Evolutionary conservation across 2,329 filamentous ascomycete genomes (phyloP).

Genomic region (Pseudovirgaria hyperparasitica): DNA sequence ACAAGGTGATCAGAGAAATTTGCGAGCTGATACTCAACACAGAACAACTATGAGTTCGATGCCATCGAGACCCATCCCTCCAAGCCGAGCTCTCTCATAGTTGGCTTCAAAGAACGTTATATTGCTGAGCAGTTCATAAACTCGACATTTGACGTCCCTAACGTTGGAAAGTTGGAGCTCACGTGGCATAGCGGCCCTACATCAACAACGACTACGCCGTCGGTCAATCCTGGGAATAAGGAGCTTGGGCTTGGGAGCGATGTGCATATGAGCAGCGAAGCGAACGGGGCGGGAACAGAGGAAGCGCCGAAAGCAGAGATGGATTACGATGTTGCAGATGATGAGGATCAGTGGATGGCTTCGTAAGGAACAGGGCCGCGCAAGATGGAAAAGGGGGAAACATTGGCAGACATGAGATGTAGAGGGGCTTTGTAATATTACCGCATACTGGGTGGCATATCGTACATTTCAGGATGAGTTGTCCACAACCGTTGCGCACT

Average conservation of each 20-base stretch:
- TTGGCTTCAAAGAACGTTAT: slow-evolving; percentile 33
- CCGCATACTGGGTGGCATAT: no score
- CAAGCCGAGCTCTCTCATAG: slow-evolving; percentile 22
- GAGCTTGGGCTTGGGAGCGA: slow-evolving; percentile 8
- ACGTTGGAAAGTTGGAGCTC: slow-evolving; percentile 51
- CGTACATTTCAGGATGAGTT: no score
- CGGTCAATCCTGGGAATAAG: not conserved
- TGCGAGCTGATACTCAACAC: slow-evolving; percentile 5
- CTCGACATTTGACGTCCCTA: slow-evolving; percentile 45
- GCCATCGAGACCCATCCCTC: slow-evolving; percentile 26
- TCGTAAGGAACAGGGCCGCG: no score
- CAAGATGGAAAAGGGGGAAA: no score
- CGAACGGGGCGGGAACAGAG: slow-evolving; percentile 2
- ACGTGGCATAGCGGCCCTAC: slow-evolving; percentile 50
- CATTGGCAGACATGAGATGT: no score
- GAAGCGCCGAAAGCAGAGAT: slow-evolving; percentile 7
- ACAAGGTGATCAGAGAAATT: not conserved
- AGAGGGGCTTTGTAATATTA: no score
- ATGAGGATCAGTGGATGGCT: slow-evolving; percentile 19
- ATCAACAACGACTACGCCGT: slow-evolving; percentile 1
- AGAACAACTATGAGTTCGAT: slow-evolving; percentile 25
- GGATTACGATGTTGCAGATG: slow-evolving; percentile 25
- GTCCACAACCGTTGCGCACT: no score
- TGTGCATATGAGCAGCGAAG: slow-evolving; percentile 4
- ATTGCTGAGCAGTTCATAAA: slow-evolving; percentile 53